Evolutionary conservation across 257 asterid species (phyloP), one percentile per base, ranked within the genome.

Genomic region (Ajuga chamaepitys): DNA sequence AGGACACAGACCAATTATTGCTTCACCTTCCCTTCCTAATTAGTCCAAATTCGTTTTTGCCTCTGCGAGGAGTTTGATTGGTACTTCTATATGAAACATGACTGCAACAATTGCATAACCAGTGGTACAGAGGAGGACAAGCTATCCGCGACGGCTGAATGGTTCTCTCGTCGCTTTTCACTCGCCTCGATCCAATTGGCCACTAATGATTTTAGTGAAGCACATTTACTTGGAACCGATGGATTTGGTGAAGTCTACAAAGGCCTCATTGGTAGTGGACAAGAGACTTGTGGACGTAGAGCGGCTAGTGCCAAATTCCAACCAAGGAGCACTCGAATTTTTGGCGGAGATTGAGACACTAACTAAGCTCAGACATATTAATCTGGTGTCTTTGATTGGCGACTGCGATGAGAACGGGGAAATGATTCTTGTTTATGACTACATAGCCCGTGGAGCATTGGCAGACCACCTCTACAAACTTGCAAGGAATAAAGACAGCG

Each of bases 251-350:
- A 64, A 2, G 70, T 64, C 11, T 64, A 64, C 70, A 83, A 58
- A 62, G 82, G 82, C 24, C 35, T 20, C 0, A 53, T 66, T 3
- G 18, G 25, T 40, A 10, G 2, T 6, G 18, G 35, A 64, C 44
- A 78, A 14, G 21, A n/a, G 41, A 26, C 24, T n/a, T 7, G 60
- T 54, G 41, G 60, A 40, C 0, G 14, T 54, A 8, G 28, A 28
- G 22, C 24, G 60, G 41, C 24, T 52, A 26, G 74, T 68, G 32
- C 58, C 47, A 12, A 75, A 66, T 62, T 80, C 86, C 1, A 74
- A 18, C 16, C 89, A 83, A 59, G 86, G 89, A 12, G 77, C 55
- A 12, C 67, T 1, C 0, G 83, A 78, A 66, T 83, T 78, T 57
- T 46, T 64, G 77, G 74, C 45, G 13, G 74, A 70, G 62, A 59